These are phyloP conservation scores for Lentinula aciculospora DNA, from an alignment of 768 basidiomycete genomes.

Conservation along the genomic window DNA sequence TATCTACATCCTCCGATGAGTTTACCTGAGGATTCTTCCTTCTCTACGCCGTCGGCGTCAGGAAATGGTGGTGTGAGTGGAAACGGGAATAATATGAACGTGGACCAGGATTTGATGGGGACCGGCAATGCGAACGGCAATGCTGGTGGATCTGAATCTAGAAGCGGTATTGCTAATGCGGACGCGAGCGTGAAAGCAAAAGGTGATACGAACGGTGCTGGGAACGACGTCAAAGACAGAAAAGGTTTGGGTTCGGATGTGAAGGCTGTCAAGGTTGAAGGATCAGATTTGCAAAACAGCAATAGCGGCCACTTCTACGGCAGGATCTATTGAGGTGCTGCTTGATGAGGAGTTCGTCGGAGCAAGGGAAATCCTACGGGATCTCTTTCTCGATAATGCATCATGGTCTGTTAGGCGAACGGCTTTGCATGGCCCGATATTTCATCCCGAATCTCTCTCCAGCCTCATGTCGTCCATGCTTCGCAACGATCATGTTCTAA, in stretches of 20 bases:
- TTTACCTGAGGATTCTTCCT: slow-evolving; percentile 30
- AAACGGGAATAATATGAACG: not conserved
- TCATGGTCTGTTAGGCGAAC: not conserved
- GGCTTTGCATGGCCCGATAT: too few relatives aligned
- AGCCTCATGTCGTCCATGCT: too few relatives aligned
- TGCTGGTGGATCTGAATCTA: too few relatives aligned
- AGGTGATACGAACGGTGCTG: not conserved
- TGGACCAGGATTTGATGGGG: too few relatives aligned
- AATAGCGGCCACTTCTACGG: not conserved
- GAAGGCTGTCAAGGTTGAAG: not conserved
- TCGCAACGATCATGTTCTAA: too few relatives aligned
- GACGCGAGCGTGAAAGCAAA: too few relatives aligned
- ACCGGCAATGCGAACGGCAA: too few relatives aligned
- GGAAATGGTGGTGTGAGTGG: not conserved
- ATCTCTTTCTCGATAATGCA: not conserved
- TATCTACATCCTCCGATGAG: slow-evolving; percentile 56
- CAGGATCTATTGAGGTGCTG: not conserved
- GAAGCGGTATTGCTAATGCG: too few relatives aligned
- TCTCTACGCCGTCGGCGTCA: not conserved
- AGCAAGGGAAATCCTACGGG: not conserved
- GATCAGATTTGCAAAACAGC: not conserved
- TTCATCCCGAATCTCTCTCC: too few relatives aligned
- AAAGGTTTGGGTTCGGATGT: not conserved
- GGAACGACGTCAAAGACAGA: not conserved
- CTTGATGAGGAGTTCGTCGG: too few relatives aligned